Evolutionary conservation across 805 yeast species (phyloP), one percentile per base, ranked within the genome.

Genomic region (Suhomyces pyralidae): DNA sequence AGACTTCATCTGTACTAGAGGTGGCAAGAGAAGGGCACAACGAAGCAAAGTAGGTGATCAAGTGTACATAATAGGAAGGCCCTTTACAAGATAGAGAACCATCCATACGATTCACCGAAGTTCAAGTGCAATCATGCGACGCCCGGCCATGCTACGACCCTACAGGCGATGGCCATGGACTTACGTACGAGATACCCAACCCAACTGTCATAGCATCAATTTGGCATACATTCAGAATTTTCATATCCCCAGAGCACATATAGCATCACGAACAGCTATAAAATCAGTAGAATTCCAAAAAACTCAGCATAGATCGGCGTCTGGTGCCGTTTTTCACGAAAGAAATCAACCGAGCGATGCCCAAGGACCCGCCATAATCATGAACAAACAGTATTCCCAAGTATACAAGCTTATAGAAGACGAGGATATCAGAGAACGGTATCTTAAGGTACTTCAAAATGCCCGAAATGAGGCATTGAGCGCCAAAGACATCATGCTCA

Each of bases 381-480:
- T 55, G 15, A 50, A 51, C 24, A 49, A 53, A 12, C 45, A 48
- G 20, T 49, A 50, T 15, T 28, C 52, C 5, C 53, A 51, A 12
- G 46, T 51, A 10, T 51, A 55, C 30, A 36, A 45, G 34, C 50
- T 55, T 26, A 51, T 55, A 5, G 30, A 19, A 9, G 51, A 57
- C 45, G 48, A 45, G 9, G 43, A 44, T 10, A 34, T 56, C 20
- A 45, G 59, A 48, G 43, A 44, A 2, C 45, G 53, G 42, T 61
- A 59, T 50, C 48, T 65, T 34, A 55, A 54, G 22, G 46, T 53
- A 4, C 55, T 67, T 9, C 48, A 19, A 25, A 42, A 48, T n/a
- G 25, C 24, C n/a, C 28, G 26, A 4, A 25, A 17, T 9, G 26
- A 28, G 15, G 10, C 28, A n/a, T 42, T 42, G 30, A 28, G 22